These are phyloP conservation scores for Salvia splendens DNA, from an alignment of 257 asterid species.

Conservation along the genomic window DNA sequence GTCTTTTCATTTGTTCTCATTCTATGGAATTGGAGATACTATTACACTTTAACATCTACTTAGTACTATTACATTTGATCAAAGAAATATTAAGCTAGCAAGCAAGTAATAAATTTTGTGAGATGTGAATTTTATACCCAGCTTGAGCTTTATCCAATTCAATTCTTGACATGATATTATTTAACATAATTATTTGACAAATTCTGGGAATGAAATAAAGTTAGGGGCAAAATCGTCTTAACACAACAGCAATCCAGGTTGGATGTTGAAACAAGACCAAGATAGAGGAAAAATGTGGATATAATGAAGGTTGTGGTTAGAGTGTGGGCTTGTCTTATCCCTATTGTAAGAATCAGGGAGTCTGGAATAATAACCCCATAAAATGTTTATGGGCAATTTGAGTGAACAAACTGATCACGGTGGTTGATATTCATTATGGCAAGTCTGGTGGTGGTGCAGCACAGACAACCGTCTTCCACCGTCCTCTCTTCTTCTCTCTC, in stretches of 20 bases:
- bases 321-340: conserved; percentile 77
- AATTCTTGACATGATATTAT: too few relatives aligned
- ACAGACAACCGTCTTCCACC: conserved; percentile 66
- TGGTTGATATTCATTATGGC: conserved; percentile 49
- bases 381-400: conserved; percentile 34
- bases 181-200: too few relatives aligned
- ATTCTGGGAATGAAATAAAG: too few relatives aligned
- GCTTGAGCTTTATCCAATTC: too few relatives aligned
- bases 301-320: conserved; percentile 47
- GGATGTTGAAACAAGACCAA: background rate
- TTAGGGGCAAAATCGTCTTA: too few relatives aligned
- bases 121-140: too few relatives aligned
- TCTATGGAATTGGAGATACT: background rate
- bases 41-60: conserved; percentile 6
- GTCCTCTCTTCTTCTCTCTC: conserved; percentile 67
- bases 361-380: conserved; percentile 31
- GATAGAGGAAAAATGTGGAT: conserved; percentile 43
- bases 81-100: too few relatives aligned
- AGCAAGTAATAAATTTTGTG: too few relatives aligned
- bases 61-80: background rate
- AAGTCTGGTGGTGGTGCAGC: conserved; percentile 67
- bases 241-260: background rate
- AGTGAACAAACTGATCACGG: conserved; percentile 22
- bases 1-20: conserved; percentile 12
- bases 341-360: conserved; percentile 59